Conservation (phyloP, 495 filamentous ascomycete species). For the Cercophora scortea region DNA sequence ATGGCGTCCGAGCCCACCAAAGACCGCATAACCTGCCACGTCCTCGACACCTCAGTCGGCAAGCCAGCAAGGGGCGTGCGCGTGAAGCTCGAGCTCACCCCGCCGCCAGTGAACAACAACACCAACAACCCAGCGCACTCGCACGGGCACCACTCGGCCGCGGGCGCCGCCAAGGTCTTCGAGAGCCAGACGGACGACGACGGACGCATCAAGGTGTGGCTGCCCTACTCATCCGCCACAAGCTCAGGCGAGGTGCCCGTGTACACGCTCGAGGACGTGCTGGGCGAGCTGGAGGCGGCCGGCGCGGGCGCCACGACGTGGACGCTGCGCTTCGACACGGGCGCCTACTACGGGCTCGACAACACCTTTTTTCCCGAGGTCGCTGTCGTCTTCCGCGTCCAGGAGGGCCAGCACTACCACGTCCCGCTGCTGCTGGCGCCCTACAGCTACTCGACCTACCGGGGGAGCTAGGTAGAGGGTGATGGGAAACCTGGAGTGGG, state of each 20-base stretch:
- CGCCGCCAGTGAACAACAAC: slow-evolving; percentile 31
- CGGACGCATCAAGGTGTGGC: slow-evolving; percentile 78
- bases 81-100: slow-evolving; percentile 64
- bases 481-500: not conserved
- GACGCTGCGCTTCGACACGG: slow-evolving; percentile 72
- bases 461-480: slow-evolving; percentile 51
- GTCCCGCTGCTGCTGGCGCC: slow-evolving; percentile 84
- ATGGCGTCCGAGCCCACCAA: slow-evolving; percentile 20
- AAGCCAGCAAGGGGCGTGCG: slow-evolving; percentile 68
- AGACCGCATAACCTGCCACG: slow-evolving; percentile 54
- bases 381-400: slow-evolving; percentile 74
- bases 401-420: slow-evolving; percentile 75
- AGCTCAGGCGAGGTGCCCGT: slow-evolving; percentile 41
- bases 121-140: slow-evolving; percentile 19
- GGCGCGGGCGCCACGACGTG: slow-evolving; percentile 40
- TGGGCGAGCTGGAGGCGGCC: slow-evolving; percentile 26
- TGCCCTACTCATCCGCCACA: slow-evolving; percentile 38
- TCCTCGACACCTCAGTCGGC: slow-evolving; percentile 52
- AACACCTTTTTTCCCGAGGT: slow-evolving; percentile 89
- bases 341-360: slow-evolving; percentile 64
- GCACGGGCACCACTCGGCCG: slow-evolving; percentile 11
- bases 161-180: slow-evolving; percentile 45
- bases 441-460: slow-evolving; percentile 89
- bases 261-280: slow-evolving; percentile 43
- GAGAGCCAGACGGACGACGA: slow-evolving; percentile 71